Conservation (phyloP, 495 filamentous ascomycete species). For the Aspergillus diversus region DNA sequence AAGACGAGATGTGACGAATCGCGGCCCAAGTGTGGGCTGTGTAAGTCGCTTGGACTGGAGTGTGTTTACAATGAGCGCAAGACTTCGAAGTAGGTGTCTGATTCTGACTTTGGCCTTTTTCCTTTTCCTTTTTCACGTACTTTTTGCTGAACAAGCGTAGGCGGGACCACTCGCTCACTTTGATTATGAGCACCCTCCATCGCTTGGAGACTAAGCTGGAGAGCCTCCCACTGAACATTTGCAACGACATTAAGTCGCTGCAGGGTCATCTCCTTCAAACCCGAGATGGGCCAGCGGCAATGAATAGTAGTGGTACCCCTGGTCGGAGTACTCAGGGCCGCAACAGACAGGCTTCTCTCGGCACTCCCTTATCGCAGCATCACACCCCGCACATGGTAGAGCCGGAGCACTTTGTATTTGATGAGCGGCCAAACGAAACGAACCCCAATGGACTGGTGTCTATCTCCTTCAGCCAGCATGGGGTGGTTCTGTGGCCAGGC, state of each 20-base stretch:
- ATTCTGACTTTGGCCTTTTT: neutral
- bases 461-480: slow-evolving; percentile 55
- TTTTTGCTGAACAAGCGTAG: slow-evolving; percentile 24
- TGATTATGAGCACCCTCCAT: slow-evolving; percentile 56
- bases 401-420: slow-evolving; percentile 42
- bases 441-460: slow-evolving; percentile 41
- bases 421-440: slow-evolving; percentile 33
- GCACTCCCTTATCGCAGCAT: slow-evolving; percentile 24
- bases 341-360: slow-evolving; percentile 14
- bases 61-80: slow-evolving; percentile 56
- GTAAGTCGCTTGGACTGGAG: slow-evolving; percentile 51
- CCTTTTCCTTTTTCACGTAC: neutral
- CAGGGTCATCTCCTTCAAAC: slow-evolving; percentile 30
- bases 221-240: slow-evolving; percentile 41
- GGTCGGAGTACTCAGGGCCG: slow-evolving; percentile 22
- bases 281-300: slow-evolving; percentile 22
- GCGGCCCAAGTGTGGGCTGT: slow-evolving; percentile 50
- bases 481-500: slow-evolving; percentile 52
- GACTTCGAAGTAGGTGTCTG: slow-evolving; percentile 45
- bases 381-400: slow-evolving; percentile 36
- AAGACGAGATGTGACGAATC: slow-evolving; percentile 56
- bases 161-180: slow-evolving; percentile 50
- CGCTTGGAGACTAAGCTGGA: slow-evolving; percentile 53
- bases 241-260: slow-evolving; percentile 39
- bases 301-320: slow-evolving; percentile 8